Evolutionary conservation across 257 asterid genomes (phyloP), one percentile per base, ranked within the genome.

Genomic region (Ajuga chamaepitys): DNA sequence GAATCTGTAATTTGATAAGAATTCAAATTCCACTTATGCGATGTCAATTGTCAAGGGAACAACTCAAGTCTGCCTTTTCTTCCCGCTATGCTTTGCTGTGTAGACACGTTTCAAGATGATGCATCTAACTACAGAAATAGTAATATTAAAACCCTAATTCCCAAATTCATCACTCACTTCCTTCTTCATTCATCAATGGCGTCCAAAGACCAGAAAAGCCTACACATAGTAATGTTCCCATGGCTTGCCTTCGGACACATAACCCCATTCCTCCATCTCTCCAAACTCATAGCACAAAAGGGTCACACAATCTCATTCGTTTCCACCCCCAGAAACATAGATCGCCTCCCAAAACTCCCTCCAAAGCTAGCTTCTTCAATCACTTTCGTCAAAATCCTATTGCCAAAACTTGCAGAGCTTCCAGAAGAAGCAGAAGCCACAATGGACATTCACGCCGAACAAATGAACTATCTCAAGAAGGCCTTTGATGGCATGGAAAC

Each of bases 221-320:
- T 83, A 16, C 84, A 83, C 71, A 51, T 85, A 6, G 83, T 68
- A 1, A 67, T 86, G 86, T 78, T 81, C 55, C 95, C 95, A 57
- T 86, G 94, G 95, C 74, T 86, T 3, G 91, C 85, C 41, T 83
- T 83, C 52, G 88, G 95, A 2, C 91, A 83, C 75, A 77, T 86
- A 21, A 76, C 76, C 4, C 86, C 91, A 8, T 83, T 1, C 74
- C 28, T 75, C 26, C 75, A 77, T 28, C 85, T 83, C 44, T 70
- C 91, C 68, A 86, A 83, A 68, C 65, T 69, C 77, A 58, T 83
- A 0, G 87, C 87, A 16, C 70, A 51, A 64, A 80, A 66, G 54
- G 89, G 89, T 30, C 92, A 85, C 75, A 60, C 17, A 20, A 40
- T 83, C 58, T 80, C 87, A 20, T 80, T 85, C 64, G 35, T 82